Percentiles rank a stretch among this genome's conserved stretches.
Evolutionary conservation across 495 filamentous ascomycete species (phyloP).

Genomic region (Hypoxylon trugodes): DNA sequence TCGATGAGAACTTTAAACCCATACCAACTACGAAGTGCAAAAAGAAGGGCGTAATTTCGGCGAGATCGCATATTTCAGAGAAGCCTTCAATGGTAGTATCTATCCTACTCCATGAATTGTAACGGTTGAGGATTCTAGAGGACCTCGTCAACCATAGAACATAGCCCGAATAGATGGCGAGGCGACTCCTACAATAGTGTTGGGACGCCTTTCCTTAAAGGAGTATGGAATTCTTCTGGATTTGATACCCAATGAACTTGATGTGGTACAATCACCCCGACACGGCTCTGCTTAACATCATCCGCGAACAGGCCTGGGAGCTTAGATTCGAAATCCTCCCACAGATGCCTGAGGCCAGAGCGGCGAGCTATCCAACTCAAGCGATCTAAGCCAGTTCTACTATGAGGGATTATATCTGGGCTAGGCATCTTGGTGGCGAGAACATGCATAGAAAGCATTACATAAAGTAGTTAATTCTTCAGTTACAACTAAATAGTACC

Average conservation of each 20-base stretch:
- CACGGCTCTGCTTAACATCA: neutral
- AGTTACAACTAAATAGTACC: neutral
- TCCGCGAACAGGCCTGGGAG: slow-evolving; percentile 1
- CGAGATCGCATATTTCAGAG: neutral
- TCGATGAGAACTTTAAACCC: slow-evolving; percentile 5
- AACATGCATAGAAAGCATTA: neutral
- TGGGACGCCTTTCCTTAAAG: neutral
- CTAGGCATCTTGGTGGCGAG: neutral
- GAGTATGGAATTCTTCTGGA: neutral
- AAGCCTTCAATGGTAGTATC: slow-evolving; percentile 8
- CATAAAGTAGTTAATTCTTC: neutral
- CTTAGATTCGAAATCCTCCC: slow-evolving; percentile 4
- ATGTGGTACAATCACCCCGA: neutral
- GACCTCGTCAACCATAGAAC: neutral
- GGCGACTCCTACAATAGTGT: neutral
- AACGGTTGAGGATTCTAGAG: slow-evolving; percentile 12
- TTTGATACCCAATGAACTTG: neutral
- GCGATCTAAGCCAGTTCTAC: neutral
- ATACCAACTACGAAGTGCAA: slow-evolving; percentile 7
- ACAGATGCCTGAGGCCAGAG: neutral
- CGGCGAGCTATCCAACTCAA: neutral
- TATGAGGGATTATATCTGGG: neutral
- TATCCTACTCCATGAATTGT: slow-evolving; percentile 23
- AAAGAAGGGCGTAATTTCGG: slow-evolving; percentile 6
- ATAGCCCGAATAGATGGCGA: neutral